Evolutionary conservation across 1,139 yeast species (phyloP).

Genomic region (Geotrichum reessii): DNA sequence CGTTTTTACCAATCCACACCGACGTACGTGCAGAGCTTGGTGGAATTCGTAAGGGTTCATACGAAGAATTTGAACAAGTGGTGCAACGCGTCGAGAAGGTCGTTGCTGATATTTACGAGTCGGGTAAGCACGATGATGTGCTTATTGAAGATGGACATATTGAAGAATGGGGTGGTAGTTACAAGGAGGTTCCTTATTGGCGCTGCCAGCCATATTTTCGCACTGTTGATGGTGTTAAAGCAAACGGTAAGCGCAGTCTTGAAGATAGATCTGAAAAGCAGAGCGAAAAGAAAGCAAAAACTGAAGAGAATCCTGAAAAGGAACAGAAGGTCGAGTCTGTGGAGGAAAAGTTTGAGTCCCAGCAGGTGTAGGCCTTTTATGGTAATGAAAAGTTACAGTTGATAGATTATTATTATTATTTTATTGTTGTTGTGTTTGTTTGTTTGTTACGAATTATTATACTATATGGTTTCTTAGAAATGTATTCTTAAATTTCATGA

Average conservation of each 20-base stretch:
- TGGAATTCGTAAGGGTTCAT: constrained; percentile 40
- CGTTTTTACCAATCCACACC: constrained; percentile 66
- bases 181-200: constrained; percentile 90
- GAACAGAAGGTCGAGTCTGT: neutral
- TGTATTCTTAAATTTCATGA: neutral
- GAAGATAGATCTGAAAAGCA: constrained; percentile 13
- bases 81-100: constrained; percentile 61
- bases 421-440: neutral
- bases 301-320: neutral
- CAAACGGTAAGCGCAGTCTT: constrained; percentile 25
- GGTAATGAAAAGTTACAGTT: neutral
- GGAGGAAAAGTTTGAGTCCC: neutral
- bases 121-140: constrained; percentile 46
- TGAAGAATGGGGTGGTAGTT: constrained; percentile 74
- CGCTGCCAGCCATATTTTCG: constrained; percentile 94
- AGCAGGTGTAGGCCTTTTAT: neutral
- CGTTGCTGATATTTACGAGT: constrained; percentile 52
- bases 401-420: neutral
- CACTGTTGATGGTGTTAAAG: constrained; percentile 60
- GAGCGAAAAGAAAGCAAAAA: neutral
- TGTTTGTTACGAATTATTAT: neutral
- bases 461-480: neutral
- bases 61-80: constrained; percentile 60
- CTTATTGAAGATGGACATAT: constrained; percentile 46
- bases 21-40: constrained; percentile 77